These are phyloP conservation scores for Suillus hirtellus DNA, from an alignment of 768 basidiomycete species.

Conservation along the genomic window DNA sequence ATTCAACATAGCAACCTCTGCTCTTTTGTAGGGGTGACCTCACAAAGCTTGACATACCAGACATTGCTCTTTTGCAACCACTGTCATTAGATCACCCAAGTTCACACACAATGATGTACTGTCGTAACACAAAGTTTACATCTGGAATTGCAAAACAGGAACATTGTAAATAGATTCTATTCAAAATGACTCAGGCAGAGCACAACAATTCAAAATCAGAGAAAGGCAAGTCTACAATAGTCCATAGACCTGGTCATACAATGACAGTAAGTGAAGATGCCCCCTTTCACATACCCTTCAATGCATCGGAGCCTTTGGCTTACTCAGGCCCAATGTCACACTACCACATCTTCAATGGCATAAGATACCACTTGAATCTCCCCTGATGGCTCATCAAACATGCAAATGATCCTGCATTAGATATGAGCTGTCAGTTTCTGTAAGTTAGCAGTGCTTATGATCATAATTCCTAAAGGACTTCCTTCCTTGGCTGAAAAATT, in stretches of 20 bases:
- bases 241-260: too few species aligned
- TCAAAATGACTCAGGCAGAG: conserved; percentile 12
- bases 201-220: neutral
- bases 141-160: conserved; percentile 31
- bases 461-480: conserved; percentile 19
- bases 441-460: too few species aligned
- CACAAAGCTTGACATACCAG: too few species aligned
- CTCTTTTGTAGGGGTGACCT: too few species aligned
- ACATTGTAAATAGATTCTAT: conserved; percentile 14
- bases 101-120: too few species aligned
- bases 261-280: too few species aligned
- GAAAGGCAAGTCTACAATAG: neutral
- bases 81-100: too few species aligned
- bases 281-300: neutral
- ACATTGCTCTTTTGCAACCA: too few species aligned
- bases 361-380: neutral
- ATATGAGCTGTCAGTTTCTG: neutral
- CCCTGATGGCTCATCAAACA: neutral
- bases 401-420: neutral
- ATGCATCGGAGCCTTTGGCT: neutral
- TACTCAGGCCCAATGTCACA: neutral
- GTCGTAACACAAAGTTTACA: conserved; percentile 11
- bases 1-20: too few species aligned
- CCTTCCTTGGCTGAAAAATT: conserved; percentile 17
- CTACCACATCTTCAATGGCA: neutral